These are phyloP conservation scores for Cicer cuneatum DNA, from an alignment of 306 rosid species.

Conservation along the genomic window DNA sequence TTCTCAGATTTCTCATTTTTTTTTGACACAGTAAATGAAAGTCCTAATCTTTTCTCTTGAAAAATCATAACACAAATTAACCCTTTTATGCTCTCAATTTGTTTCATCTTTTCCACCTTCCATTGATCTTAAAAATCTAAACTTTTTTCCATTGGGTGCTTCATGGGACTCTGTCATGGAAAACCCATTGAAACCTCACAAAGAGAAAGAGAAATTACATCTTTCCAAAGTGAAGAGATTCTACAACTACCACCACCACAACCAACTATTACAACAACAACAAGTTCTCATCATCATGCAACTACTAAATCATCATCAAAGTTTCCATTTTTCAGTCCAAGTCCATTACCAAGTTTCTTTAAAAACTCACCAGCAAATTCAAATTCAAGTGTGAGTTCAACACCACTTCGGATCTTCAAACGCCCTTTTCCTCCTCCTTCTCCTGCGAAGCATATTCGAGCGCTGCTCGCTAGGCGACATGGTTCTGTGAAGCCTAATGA, in stretches of 20 bases:
- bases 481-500: slow-evolving; percentile 87
- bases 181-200: slow-evolving; percentile 58
- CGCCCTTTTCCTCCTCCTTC: slow-evolving; percentile 97
- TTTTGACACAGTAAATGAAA: slow-evolving; percentile 42
- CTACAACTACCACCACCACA: slow-evolving; percentile 43
- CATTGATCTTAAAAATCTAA: slow-evolving; percentile 43
- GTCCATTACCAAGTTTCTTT: slow-evolving; percentile 80
- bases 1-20: not conserved
- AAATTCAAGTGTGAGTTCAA: slow-evolving; percentile 58
- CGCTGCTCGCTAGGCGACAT: slow-evolving; percentile 75
- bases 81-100: slow-evolving; percentile 18
- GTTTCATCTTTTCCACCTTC: not conserved
- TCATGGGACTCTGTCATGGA: slow-evolving; percentile 86
- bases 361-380: slow-evolving; percentile 76
- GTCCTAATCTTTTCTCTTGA: slow-evolving; percentile 38
- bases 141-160: slow-evolving; percentile 3
- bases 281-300: slow-evolving; percentile 39
- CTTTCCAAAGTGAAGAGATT: slow-evolving; percentile 35
- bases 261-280: not conserved
- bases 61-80: not conserved
- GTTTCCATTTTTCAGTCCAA: slow-evolving; percentile 88
- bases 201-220: slow-evolving; percentile 37
- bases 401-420: slow-evolving; percentile 69
- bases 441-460: slow-evolving; percentile 90
- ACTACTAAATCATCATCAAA: slow-evolving; percentile 41